A percentile compares a stretch with the other conserved stretches of the same genome.
These are phyloP conservation scores for Paramecium sexaurelia DNA, from an alignment of 73 alveolate species.

Conservation along the genomic window DNA sequence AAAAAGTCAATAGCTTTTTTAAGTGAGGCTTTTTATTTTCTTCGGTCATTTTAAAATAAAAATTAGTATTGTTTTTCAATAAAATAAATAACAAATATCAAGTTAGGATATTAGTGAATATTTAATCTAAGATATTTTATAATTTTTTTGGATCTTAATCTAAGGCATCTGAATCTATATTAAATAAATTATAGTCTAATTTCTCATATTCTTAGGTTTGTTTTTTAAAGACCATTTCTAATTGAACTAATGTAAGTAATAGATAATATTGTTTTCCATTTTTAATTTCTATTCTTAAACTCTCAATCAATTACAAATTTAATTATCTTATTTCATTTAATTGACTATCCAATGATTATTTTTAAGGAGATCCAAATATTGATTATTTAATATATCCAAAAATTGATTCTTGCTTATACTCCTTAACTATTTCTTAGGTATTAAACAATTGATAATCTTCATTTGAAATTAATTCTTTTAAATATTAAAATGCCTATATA, in stretches of 20 bases:
- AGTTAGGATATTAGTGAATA: neutral
- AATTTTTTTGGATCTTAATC: neutral
- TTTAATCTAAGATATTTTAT: neutral
- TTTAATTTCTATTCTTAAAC: neutral
- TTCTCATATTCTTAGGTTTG: neutral
- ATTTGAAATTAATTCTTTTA: neutral
- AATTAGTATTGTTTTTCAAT: neutral
- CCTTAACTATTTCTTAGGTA: neutral
- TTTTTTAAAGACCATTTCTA: neutral
- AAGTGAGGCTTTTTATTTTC: neutral
- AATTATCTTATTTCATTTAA: neutral
- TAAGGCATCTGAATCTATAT: neutral
- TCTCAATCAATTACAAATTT: neutral
- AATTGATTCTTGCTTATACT: neutral
- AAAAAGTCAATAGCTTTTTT: neutral
- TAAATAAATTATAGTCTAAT: neutral
- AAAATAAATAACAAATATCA: neutral
- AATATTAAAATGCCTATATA: neutral
- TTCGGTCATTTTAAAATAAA: neutral
- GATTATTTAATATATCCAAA: neutral
- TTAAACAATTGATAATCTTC: neutral
- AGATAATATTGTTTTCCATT: neutral
- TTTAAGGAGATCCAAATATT: neutral
- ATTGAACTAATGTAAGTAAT: neutral
- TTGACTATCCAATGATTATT: neutral